Evolutionary conservation across 2,329 filamentous ascomycete species (phyloP).

Genomic region (Alternaria arborescens): DNA sequence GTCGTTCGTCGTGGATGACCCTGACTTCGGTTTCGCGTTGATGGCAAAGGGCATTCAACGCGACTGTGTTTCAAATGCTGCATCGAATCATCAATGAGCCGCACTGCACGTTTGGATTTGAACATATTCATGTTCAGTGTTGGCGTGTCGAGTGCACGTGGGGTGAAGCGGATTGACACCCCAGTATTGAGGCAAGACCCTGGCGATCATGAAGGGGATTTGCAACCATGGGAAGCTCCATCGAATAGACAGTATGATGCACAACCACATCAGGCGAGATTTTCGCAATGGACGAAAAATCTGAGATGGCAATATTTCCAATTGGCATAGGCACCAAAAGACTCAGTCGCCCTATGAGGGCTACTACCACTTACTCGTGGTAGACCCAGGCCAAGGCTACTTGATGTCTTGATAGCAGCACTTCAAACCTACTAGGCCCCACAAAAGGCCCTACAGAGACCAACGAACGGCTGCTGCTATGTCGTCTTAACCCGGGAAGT

Average conservation of each 20-base stretch:
- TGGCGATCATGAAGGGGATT: background rate
- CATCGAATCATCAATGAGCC: background rate
- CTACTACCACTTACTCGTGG: background rate
- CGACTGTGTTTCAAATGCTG: background rate
- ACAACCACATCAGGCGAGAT: background rate
- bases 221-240: background rate
- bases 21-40: background rate
- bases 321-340: background rate
- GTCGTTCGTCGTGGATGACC: background rate
- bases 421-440: background rate
- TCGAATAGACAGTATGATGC: background rate
- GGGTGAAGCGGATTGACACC: background rate
- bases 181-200: background rate
- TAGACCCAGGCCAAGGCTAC: slow-evolving; percentile 2
- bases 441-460: slow-evolving; percentile 1
- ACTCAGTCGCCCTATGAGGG: background rate
- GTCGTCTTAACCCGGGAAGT: background rate
- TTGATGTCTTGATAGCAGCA: background rate
- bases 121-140: background rate
- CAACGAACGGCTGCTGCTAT: background rate
- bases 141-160: background rate
- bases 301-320: background rate
- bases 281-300: background rate
- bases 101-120: background rate
- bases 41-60: background rate